These are phyloP conservation scores for Chlorencoelia australis DNA, from an alignment of 2,329 filamentous ascomycete genomes.

Conservation along the genomic window DNA sequence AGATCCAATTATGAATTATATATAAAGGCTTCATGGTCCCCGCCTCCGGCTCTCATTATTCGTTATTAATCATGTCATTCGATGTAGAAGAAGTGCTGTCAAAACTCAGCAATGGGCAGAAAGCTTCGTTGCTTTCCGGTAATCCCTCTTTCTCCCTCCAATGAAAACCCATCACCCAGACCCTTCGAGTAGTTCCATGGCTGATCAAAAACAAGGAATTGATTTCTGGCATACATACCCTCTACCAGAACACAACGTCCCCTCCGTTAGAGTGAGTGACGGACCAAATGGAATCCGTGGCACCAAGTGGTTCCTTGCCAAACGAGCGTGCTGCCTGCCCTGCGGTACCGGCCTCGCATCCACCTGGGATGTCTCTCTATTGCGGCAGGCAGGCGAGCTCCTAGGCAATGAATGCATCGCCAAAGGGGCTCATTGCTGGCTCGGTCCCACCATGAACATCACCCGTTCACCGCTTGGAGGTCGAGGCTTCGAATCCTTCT, in stretches of 20 bases:
- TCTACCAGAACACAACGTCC: slow-evolving; percentile 24
- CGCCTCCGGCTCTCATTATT: no score
- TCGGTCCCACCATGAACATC: slow-evolving; percentile 55
- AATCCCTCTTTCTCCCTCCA: not conserved
- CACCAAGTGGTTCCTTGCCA: slow-evolving; percentile 27
- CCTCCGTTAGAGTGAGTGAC: slow-evolving; percentile 27
- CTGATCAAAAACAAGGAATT: slow-evolving; percentile 15
- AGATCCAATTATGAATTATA: no score
- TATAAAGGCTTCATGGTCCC: no score
- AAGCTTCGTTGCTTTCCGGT: slow-evolving; percentile 44
- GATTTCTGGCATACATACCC: slow-evolving; percentile 28
- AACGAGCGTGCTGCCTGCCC: slow-evolving; percentile 36
- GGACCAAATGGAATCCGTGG: slow-evolving; percentile 29
- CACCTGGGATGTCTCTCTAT: slow-evolving; percentile 55
- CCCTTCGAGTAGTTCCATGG: no score
- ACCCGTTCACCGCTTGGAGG: slow-evolving; percentile 50
- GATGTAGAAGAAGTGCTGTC: slow-evolving; percentile 44
- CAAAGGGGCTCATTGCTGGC: slow-evolving; percentile 52
- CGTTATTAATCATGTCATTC: no score
- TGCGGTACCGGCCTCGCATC: slow-evolving; percentile 42
- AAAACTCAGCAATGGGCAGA: slow-evolving; percentile 42
- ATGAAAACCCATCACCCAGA: slow-evolving; percentile 7
- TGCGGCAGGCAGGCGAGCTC: slow-evolving; percentile 51
- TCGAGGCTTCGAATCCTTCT: slow-evolving; percentile 48
- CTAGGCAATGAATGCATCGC: slow-evolving; percentile 57